Evolutionary conservation across 208 protist species (phyloP).

Genomic region (Leishmania major): DNA sequence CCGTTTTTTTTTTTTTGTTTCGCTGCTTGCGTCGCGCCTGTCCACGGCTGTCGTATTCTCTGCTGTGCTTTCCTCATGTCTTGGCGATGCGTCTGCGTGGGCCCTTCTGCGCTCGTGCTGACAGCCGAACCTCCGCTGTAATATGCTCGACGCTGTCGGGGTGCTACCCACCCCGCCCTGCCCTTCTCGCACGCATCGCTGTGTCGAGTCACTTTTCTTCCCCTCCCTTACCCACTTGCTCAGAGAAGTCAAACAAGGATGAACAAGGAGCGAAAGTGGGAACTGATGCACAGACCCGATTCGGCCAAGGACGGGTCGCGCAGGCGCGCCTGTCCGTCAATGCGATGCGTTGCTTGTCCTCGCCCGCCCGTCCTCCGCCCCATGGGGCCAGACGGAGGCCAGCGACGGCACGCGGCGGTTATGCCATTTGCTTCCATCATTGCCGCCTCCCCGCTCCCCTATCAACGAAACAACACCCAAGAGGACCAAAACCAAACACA

Average conservation of each 20-base stretch:
- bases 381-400: background rate
- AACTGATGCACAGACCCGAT: background rate
- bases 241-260: background rate
- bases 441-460: background rate
- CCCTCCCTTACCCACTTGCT: background rate
- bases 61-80: constrained; percentile 4
- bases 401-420: background rate
- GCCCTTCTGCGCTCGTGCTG: background rate
- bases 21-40: background rate
- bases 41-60: background rate
- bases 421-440: background rate
- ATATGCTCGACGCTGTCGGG: background rate
- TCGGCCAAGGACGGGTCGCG: background rate
- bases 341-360: background rate
- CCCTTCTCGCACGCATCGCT: too few species aligned
- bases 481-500: background rate
- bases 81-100: background rate
- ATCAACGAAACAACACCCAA: background rate
- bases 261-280: background rate
- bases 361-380: background rate
- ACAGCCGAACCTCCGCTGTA: background rate
- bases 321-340: background rate
- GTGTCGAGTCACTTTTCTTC: background rate
- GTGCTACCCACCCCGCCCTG: too few species aligned
- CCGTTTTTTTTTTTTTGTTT: background rate